Evolutionary conservation across 2,329 filamentous ascomycete species (phyloP).

Genomic region (Trichophaea hybrida): DNA sequence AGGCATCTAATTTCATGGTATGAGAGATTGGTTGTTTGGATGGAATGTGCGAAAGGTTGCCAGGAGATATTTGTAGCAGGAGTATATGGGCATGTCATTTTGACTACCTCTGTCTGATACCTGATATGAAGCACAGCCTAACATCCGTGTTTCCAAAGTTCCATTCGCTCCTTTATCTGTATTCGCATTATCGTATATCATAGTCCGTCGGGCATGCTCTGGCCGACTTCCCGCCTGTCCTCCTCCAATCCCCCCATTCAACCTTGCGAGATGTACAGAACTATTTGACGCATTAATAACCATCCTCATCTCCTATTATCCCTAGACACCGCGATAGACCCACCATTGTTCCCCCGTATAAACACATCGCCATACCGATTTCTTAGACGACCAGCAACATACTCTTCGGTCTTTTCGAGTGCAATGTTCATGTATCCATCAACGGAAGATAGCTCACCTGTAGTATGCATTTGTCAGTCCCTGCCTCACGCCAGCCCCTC

Average conservation of each 20-base stretch:
- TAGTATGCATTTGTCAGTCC: not conserved
- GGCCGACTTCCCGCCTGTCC: not conserved
- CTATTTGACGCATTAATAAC: conserved; percentile 1
- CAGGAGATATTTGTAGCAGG: too few species aligned
- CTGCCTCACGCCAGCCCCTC: not conserved
- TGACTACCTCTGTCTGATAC: too few species aligned
- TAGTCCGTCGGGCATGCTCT: not conserved
- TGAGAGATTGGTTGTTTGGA: too few species aligned
- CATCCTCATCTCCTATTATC: not conserved
- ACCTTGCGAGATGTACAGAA: conserved; percentile 24
- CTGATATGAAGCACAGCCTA: too few species aligned
- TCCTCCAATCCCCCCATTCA: not conserved
- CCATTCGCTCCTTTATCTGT: too few species aligned
- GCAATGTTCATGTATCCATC: conserved; percentile 99
- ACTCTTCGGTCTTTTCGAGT: conserved; percentile 87
- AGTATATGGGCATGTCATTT: too few species aligned
- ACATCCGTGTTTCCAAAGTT: too few species aligned
- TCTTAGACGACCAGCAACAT: conserved; percentile 47
- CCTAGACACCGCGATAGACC: not conserved
- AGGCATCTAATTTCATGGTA: too few species aligned
- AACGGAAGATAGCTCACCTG: conserved; percentile 88
- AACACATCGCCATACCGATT: conserved; percentile 54
- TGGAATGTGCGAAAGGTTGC: too few species aligned
- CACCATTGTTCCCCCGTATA: conserved; percentile 55
- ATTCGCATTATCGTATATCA: not conserved